Base-by-base conservation (phyloP, 768 basidiomycete genomes). In the Boletus huronensis region DNA sequence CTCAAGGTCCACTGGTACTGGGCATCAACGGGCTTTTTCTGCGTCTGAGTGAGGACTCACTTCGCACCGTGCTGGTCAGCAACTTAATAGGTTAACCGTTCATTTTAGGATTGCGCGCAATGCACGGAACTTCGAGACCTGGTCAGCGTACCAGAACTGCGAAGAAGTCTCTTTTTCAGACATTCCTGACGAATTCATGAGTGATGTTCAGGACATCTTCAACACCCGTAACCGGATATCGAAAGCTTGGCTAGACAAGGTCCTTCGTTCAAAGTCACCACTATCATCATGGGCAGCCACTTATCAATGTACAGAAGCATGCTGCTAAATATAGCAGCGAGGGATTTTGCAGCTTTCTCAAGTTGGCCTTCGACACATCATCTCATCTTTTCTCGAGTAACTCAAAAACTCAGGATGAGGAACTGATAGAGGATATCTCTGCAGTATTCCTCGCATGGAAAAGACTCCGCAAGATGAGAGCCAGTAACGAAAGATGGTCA, bases 91-190 rank as follows among this genome's bases (percentile, higher is more conserved):
- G 28, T 54, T 57, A 19, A 65, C 19, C 13, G 57, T 45, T 29
- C 52, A 25, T 38, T 40, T 29, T 48, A 81, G 80, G 58, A 80
- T 82, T 53, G 79, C 81, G 25, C 73, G 74, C 26, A 80, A 79
- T 67, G 57, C 73, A 21, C 71, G 71, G 45, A 69, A 70, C 57
- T 83, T 81, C 50, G 82, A 82, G 55, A 77, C 71, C 5, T 83
- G 82, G 81, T 70, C 74, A 7, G 69, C 72, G 1, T 70, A 77
- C 59, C 79, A 83, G 57, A 64, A 72, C 39, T 78, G 77, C 57
- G 79, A 80, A 59, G 77, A 80, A 54, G 80, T 76, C 6, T 74
- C 77, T 0, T 76, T 71, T 58, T 61, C 70, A 11, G 79, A 82
- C 56, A 59, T 81, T 32, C 79, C 80, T 2, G 58, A 64, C 1